A percentile compares a stretch with the other conserved stretches of the same genome.
Conservation (phyloP, 208 protist genomes). For the Porcisia hertigi region DNA sequence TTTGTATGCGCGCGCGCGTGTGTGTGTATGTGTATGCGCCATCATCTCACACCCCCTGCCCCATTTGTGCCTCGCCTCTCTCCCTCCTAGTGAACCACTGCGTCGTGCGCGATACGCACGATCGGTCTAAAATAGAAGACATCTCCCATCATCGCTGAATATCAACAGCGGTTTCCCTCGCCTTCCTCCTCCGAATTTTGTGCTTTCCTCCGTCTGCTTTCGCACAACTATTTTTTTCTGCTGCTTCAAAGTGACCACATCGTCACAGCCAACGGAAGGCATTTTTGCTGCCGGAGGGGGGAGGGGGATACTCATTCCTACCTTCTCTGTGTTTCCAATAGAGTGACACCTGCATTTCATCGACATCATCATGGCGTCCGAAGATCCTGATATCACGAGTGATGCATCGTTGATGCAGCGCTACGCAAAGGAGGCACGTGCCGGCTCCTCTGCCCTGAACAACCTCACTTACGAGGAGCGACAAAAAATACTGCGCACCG, state of each 20-base stretch:
- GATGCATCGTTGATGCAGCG: constrained; percentile 18
- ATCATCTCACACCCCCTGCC: no score
- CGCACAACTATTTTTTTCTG: no score
- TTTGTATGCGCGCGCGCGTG: not conserved
- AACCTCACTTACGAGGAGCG: constrained; percentile 34
- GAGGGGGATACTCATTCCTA: not conserved
- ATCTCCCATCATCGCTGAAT: not conserved
- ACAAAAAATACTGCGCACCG: constrained; percentile 46
- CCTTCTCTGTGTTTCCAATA: not conserved
- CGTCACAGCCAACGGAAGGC: no score
- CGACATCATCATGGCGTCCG: not conserved
- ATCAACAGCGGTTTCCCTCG: not conserved
- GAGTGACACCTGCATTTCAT: not conserved
- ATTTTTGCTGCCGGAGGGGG: no score
- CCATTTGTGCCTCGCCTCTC: not conserved
- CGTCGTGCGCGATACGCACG: not conserved
- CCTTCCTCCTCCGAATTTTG: not conserved
- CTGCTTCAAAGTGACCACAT: no score
- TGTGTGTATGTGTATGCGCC: no score
- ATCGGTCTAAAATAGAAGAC: not conserved
- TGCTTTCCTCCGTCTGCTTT: no score
- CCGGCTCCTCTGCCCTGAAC: constrained; percentile 46
- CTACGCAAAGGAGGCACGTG: constrained; percentile 62
- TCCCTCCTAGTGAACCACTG: not conserved
- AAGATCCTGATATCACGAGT: not conserved